Evolutionary conservation across 2,329 filamentous ascomycete species (phyloP).

Genomic region (Fusarium devonianum): DNA sequence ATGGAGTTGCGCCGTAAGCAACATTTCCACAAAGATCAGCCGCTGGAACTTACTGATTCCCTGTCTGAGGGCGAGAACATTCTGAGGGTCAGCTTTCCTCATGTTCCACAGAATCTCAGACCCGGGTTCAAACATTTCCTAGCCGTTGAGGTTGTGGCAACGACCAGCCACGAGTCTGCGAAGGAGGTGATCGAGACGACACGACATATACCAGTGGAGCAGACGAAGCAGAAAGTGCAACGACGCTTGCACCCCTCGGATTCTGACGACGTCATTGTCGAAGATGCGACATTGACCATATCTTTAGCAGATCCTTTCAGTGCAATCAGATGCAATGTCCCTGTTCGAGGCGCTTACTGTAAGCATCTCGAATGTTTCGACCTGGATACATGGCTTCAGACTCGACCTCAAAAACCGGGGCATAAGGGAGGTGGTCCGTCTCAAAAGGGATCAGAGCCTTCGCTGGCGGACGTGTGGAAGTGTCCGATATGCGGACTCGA

Average conservation of each 20-base stretch:
- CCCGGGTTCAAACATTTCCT: conserved; percentile 57
- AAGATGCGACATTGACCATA: conserved; percentile 62
- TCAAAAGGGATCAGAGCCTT: conserved; percentile 52
- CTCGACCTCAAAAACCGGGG: conserved; percentile 59
- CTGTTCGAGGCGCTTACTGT: conserved; percentile 75
- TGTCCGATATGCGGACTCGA: conserved; percentile 85
- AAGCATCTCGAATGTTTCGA: conserved; percentile 90
- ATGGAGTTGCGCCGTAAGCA: conserved; percentile 69
- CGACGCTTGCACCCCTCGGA: conserved; percentile 48
- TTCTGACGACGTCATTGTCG: conserved; percentile 67
- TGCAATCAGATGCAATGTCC: conserved; percentile 68
- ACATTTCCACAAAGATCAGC: conserved; percentile 77
- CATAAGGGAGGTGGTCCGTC: conserved; percentile 17
- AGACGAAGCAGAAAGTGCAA: conserved; percentile 66
- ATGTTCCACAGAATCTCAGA: conserved; percentile 38
- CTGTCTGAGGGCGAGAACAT: conserved; percentile 67
- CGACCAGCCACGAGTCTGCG: conserved; percentile 56
- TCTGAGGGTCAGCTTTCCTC: conserved; percentile 60
- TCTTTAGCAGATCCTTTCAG: conserved; percentile 74
- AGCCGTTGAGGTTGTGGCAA: conserved; percentile 74
- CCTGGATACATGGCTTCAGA: conserved; percentile 78
- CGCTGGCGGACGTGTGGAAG: conserved; percentile 75
- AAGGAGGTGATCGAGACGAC: conserved; percentile 49
- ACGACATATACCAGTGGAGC: conserved; percentile 51
- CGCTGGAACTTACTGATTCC: conserved; percentile 73